These are phyloP conservation scores for Gyrodon lividus DNA, from an alignment of 768 basidiomycete species.

Conservation along the genomic window DNA sequence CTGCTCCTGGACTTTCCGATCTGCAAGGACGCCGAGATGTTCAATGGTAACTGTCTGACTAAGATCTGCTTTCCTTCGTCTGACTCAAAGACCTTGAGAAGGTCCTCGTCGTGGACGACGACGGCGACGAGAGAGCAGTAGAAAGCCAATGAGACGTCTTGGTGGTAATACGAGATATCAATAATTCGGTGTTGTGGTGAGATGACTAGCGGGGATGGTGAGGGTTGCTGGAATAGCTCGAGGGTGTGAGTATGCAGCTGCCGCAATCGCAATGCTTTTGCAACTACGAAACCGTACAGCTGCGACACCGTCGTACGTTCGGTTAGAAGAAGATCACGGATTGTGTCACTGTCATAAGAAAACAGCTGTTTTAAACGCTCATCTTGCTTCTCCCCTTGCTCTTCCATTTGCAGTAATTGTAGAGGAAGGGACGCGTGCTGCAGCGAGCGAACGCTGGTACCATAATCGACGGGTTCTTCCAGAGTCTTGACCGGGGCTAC, in stretches of 20 bases:
- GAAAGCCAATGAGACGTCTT: conserved; percentile 62
- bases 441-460: conserved; percentile 37
- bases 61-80: conserved; percentile 47
- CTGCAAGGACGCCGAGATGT: conserved; percentile 51
- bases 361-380: conserved; percentile 56
- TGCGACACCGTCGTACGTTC: conserved; percentile 74
- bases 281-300: conserved; percentile 70
- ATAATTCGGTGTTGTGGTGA: conserved; percentile 57
- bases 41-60: conserved; percentile 52
- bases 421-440: conserved; percentile 37
- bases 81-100: conserved; percentile 50
- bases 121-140: conserved; percentile 66
- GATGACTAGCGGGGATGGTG: conserved; percentile 44
- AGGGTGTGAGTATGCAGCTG: conserved; percentile 60
- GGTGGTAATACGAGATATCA: conserved; percentile 56
- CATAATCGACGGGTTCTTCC: conserved; percentile 55
- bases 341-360: conserved; percentile 48
- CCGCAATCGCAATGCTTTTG: conserved; percentile 61
- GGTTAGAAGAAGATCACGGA: conserved; percentile 61
- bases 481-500: conserved; percentile 45
- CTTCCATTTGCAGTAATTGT: conserved; percentile 47
- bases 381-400: conserved; percentile 39
- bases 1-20: conserved; percentile 59
- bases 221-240: conserved; percentile 41
- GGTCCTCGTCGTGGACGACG: conserved; percentile 53